Percentiles rank a stretch among this genome's conserved stretches.
Evolutionary conservation across 371 early-diverging fungal species (phyloP).

Genomic region (Apophysomyces elegans): DNA sequence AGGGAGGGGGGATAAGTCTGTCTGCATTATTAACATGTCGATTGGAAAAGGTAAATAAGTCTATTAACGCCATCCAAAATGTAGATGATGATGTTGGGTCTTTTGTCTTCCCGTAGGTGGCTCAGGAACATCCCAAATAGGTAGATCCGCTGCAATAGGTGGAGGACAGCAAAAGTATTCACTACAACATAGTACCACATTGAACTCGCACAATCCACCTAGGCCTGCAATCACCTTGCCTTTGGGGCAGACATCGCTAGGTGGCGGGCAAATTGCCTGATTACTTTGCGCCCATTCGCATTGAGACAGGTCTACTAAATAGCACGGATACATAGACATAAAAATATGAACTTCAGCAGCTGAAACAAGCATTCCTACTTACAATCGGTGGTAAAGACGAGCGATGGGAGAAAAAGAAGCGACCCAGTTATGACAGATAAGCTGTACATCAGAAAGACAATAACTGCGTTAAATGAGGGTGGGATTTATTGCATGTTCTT

Average conservation of each 20-base stretch:
- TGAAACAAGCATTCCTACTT: no score
- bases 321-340: background rate
- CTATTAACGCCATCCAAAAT: no score
- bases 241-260: background rate
- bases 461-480: no score
- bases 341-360: no score
- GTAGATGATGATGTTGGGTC: no score
- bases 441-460: no score
- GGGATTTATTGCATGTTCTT: background rate
- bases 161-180: background rate
- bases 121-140: background rate
- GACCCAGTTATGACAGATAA: no score
- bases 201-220: background rate
- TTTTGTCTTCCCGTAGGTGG: background rate
- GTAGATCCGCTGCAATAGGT: background rate
- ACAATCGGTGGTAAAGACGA: no score
- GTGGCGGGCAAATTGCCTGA: background rate
- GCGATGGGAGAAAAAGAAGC: no score
- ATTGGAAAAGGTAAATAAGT: no score
- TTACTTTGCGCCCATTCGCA: background rate
- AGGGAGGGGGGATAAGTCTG: no score
- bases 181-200: background rate
- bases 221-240: background rate
- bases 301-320: background rate
- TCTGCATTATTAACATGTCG: no score